Evolutionary conservation across 371 early-diverging fungal species (phyloP).

Genomic region (Mucor irregularis): DNA sequence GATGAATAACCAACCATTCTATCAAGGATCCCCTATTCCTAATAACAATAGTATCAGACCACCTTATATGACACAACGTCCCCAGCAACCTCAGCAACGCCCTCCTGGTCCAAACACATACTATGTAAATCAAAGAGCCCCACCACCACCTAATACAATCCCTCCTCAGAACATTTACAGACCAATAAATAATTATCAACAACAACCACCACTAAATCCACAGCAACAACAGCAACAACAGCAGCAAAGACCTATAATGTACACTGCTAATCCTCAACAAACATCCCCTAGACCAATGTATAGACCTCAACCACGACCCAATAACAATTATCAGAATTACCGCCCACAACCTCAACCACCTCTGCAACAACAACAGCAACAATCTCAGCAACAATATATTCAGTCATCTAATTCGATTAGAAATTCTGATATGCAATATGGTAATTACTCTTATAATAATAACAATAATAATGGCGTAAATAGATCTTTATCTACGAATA

Average conservation of each 20-base stretch:
- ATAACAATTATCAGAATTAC: not conserved
- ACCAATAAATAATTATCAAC: not conserved
- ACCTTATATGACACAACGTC: conserved; percentile 12
- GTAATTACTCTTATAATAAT: conserved; percentile 19
- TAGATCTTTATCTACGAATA: conserved; percentile 14
- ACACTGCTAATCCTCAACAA: not conserved
- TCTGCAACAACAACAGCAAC: conserved; percentile 13
- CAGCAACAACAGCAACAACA: not conserved
- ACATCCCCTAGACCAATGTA: conserved; percentile 22
- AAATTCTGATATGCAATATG: conserved; percentile 14
- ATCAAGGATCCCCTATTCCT: conserved; percentile 21
- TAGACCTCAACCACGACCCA: conserved; percentile 23
- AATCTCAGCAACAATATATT: conserved; percentile 6
- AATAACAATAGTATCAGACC: conserved; percentile 11
- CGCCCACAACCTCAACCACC: conserved; percentile 17
- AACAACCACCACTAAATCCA: not conserved
- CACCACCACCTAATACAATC: not conserved
- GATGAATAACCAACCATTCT: conserved; percentile 4
- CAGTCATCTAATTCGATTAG: not conserved
- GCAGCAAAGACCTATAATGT: conserved; percentile 4
- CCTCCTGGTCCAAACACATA: conserved; percentile 13
- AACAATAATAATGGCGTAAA: conserved; percentile 5
- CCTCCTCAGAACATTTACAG: conserved; percentile 9
- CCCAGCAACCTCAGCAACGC: conserved; percentile 11
- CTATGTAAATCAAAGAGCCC: conserved; percentile 10